A percentile compares a stretch with the other conserved stretches of the same genome.
Conservation (phyloP, 2,329 filamentous ascomycete genomes). For the Fusarium bactridioides region DNA sequence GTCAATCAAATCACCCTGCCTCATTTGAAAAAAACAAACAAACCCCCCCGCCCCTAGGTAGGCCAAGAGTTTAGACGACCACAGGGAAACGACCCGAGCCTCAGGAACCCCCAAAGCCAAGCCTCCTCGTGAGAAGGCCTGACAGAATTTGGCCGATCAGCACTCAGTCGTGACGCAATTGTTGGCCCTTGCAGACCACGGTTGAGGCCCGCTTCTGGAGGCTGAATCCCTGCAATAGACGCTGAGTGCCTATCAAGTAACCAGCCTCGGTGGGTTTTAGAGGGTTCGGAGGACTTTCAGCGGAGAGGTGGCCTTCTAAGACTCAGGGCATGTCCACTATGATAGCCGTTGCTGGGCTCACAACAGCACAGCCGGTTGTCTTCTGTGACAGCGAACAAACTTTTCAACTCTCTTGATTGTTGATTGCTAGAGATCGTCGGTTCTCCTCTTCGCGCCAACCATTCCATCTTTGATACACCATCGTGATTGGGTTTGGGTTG, state of each 20-base stretch:
- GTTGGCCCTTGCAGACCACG: constrained; percentile 37
- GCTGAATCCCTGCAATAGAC: constrained; percentile 4
- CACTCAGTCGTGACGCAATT: constrained; percentile 45
- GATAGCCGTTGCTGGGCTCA: constrained; percentile 1
- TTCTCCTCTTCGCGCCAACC: constrained; percentile 1
- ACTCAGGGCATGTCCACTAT: constrained; percentile 15
- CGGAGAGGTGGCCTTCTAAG: constrained; percentile 12
- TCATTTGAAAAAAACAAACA: constrained; percentile 31
- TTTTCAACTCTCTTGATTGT: not conserved
- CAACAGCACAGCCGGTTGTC: not conserved
- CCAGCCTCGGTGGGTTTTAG: constrained; percentile 13
- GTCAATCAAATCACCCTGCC: constrained; percentile 18
- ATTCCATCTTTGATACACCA: constrained; percentile 1
- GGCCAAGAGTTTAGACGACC: constrained; percentile 31
- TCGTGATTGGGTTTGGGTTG: constrained; percentile 9
- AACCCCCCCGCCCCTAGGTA: constrained; percentile 20
- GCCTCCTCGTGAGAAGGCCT: constrained; percentile 36
- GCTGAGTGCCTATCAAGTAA: constrained; percentile 10
- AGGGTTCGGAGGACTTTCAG: constrained; percentile 3
- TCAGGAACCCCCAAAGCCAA: constrained; percentile 24
- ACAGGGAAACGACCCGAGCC: constrained; percentile 33
- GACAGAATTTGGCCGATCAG: constrained; percentile 41
- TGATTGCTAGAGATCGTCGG: constrained; percentile 11
- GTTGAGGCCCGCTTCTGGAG: constrained; percentile 25
- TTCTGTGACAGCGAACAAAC: constrained; percentile 7